Evolutionary conservation across 352 stramenopile genomes (phyloP), one percentile per base, ranked within the genome.

Genomic region (Phytophthora aleatoria): DNA sequence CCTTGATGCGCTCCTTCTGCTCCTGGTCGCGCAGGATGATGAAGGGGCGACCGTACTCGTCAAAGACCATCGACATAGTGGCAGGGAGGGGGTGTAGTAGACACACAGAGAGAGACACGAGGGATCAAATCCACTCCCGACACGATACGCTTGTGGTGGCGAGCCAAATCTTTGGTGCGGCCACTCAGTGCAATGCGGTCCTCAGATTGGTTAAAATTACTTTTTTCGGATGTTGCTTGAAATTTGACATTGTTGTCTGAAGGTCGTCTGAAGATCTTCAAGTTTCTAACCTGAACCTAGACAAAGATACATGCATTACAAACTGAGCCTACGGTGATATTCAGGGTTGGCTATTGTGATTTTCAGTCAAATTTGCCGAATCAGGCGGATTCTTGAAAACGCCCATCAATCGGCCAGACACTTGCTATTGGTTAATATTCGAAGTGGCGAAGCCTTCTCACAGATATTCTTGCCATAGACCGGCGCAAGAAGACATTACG

Each of bases 1-100:
- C 98, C 82, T 99, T 99, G 52, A 99, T 90, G 53, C 98, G 95
- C 58, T 97, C 84, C 88, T 99, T 99, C 48, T 91, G 87, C 78
- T 99, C 97, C 77, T 99, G 98, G 77, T 99, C 98, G 67, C 97
- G 90, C 77, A 99, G 88, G 81, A 99, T 99, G 74, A 99, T 99
- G 79, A 99, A 99, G 68, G 98, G 98, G 59, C 98, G 88, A 57
- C 98, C 98, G 88, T 99, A 99, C 83, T 99, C 98, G 91, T 99
- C 98, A 95, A 96, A 96, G 69, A 96, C 81, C 88, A 96, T 95
- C 72, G 88, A 96, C 88, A 96, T 96, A 71, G 57, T 79, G 64
- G 49, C n/a, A 48, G 5, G 24, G 31, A 35, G 16, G 27, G 24
- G 11, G 24, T 20, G 20, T 6, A n/a, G 35, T 41, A 41, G 12